Evolutionary conservation across 305 asterid genomes (phyloP).

Genomic region (Fraxinus paxiana): DNA sequence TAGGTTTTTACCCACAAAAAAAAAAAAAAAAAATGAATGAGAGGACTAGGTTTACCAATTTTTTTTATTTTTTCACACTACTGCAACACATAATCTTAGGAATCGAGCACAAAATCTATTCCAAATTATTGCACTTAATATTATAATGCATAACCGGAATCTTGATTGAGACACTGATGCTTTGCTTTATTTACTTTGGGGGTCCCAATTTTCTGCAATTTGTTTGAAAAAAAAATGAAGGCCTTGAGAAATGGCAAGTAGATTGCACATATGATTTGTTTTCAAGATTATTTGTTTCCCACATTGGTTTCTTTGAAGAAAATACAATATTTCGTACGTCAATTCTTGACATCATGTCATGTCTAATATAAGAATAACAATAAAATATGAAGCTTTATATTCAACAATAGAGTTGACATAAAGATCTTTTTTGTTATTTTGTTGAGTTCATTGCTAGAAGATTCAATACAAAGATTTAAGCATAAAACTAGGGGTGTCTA

Average conservation of each 20-base stretch:
- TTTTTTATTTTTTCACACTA: conserved; percentile 5
- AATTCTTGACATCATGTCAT: background rate
- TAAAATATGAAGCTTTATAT: background rate
- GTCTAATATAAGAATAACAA: background rate
- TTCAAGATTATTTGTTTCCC: background rate
- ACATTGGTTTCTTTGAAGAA: conserved; percentile 16
- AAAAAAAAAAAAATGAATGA: background rate
- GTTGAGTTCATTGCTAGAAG: background rate
- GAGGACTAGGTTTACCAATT: conserved; percentile 24
- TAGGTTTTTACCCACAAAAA: conserved; percentile 40
- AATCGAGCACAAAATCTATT: conserved; percentile 51
- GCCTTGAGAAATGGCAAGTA: conserved; percentile 23
- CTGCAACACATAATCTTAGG: conserved; percentile 33
- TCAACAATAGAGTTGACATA: background rate
- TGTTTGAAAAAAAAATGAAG: conserved; percentile 30
- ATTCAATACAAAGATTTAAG: background rate
- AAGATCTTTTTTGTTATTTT: background rate
- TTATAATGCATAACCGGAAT: conserved; percentile 37
- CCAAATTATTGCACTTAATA: conserved; percentile 45
- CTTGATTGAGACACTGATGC: conserved; percentile 46
- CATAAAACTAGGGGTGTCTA: background rate
- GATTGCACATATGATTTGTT: conserved; percentile 12
- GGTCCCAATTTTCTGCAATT: conserved; percentile 42
- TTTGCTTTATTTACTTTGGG: conserved; percentile 26
- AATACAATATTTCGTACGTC: background rate